These are phyloP conservation scores for Sherardia arvensis DNA, from an alignment of 257 asterid genomes.

Conservation along the genomic window DNA sequence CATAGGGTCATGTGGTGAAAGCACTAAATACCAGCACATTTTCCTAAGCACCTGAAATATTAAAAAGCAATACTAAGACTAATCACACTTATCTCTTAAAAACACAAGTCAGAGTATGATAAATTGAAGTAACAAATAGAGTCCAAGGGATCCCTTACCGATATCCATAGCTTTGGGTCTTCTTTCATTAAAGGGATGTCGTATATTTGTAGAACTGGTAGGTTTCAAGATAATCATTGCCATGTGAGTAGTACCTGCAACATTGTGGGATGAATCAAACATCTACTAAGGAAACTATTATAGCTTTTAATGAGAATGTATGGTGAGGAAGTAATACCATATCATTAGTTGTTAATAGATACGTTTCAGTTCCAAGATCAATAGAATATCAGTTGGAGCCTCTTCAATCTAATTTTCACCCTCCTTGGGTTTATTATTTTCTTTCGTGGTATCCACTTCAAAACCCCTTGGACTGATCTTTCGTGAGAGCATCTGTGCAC, in stretches of 20 bases:
- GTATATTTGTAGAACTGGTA: conserved; percentile 92
- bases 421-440: conserved; percentile 84
- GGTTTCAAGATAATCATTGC: conserved; percentile 90
- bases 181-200: conserved; percentile 87
- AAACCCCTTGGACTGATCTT: conserved; percentile 90
- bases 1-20: conserved; percentile 92
- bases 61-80: too few species aligned
- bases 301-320: neutral
- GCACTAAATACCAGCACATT: conserved; percentile 89
- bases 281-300: too few species aligned
- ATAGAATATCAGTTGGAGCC: conserved; percentile 90
- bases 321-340: conserved; percentile 31
- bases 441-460: conserved; percentile 79
- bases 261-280: conserved; percentile 4
- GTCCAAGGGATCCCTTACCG: conserved; percentile 86
- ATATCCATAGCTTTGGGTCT: conserved; percentile 66
- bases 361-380: conserved; percentile 74
- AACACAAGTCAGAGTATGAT: conserved; percentile 74
- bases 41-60: conserved; percentile 86
- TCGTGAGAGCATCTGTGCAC: conserved; percentile 95
- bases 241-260: conserved; percentile 66
- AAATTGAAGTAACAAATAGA: conserved; percentile 91
- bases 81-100: conserved; percentile 71
- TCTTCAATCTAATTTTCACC: conserved; percentile 77
- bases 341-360: conserved; percentile 93